These are phyloP conservation scores for Coemansia sp. DNA, from an alignment of 371 early-diverging fungal species.

Conservation along the genomic window DNA sequence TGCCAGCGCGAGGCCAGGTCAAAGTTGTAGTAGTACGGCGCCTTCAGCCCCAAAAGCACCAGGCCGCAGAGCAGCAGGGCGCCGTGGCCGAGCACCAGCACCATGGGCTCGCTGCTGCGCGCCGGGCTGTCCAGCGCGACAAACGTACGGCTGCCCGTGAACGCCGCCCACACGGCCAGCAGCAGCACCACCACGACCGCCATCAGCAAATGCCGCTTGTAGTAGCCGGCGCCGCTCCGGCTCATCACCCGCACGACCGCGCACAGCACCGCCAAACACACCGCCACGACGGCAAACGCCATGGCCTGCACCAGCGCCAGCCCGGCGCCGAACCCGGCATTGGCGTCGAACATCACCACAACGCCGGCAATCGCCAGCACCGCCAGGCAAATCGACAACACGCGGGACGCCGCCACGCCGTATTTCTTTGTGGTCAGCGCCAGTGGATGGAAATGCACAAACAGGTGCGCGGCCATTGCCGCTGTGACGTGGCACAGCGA, in stretches of 20 bases:
- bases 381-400: constrained; percentile 13
- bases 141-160: constrained; percentile 16
- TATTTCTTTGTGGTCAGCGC: neutral
- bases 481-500: constrained; percentile 12
- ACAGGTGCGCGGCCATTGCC: neutral
- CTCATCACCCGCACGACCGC: neutral
- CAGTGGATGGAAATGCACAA: constrained; percentile 22
- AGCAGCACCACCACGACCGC: neutral
- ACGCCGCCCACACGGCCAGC: constrained; percentile 27
- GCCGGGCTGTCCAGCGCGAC: constrained; percentile 24
- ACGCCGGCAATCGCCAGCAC: constrained; percentile 10
- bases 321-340: constrained; percentile 1
- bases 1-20: constrained; percentile 24
- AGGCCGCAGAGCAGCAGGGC: constrained; percentile 21
- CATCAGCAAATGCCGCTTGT: constrained; percentile 12
- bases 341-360: constrained; percentile 19
- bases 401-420: constrained; percentile 5
- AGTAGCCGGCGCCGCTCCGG: neutral
- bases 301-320: constrained; percentile 16
- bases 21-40: constrained; percentile 36
- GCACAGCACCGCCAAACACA: neutral
- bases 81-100: constrained; percentile 10
- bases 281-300: neutral
- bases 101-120: constrained; percentile 19
- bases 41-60: constrained; percentile 5